Percentiles rank a stretch among this genome's conserved stretches.
These are phyloP conservation scores for Tieghemostelium lacteum DNA, from an alignment of 78 protist species.

Conservation along the genomic window DNA sequence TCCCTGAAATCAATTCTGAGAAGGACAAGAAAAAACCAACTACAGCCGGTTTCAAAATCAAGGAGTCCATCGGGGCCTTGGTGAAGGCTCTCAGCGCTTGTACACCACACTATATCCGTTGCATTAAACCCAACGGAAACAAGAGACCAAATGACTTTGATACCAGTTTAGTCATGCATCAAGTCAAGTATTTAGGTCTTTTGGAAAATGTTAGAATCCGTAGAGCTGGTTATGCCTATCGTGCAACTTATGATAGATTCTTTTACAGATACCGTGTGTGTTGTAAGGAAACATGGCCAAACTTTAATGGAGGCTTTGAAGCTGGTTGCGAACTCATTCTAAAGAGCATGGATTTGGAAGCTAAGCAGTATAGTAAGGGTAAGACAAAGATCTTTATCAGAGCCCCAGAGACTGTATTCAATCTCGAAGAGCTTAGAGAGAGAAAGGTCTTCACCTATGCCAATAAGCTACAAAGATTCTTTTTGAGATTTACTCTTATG, in stretches of 20 bases:
- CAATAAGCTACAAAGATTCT: conserved; percentile 78
- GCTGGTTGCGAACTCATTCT: conserved; percentile 54
- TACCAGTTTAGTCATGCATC: conserved; percentile 77
- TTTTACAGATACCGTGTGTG: conserved; percentile 81
- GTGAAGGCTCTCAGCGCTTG: conserved; percentile 85
- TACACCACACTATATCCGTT: conserved; percentile 83
- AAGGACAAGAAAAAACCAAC: conserved; percentile 83
- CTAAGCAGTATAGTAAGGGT: conserved; percentile 77
- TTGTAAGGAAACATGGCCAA: conserved; percentile 86
- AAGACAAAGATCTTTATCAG: conserved; percentile 90
- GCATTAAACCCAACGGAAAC: conserved; percentile 91
- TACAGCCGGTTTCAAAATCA: conserved; percentile 90
- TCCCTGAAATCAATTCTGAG: conserved; percentile 80
- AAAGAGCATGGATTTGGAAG: conserved; percentile 48
- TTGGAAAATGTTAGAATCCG: conserved; percentile 91
- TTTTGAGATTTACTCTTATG: conserved; percentile 66
- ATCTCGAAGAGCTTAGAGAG: conserved; percentile 81
- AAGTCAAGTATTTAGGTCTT: conserved; percentile 91
- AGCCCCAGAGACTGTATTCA: conserved; percentile 88
- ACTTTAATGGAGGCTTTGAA: conserved; percentile 57
- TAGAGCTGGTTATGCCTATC: conserved; percentile 94
- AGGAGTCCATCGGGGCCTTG: conserved; percentile 80
- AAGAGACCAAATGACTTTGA: conserved; percentile 76
- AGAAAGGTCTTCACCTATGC: conserved; percentile 84
- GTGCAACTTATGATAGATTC: conserved; percentile 90